phyloP scores from a whole-genome alignment of 75 land plant species.

The Picea sitchensis region DNA sequence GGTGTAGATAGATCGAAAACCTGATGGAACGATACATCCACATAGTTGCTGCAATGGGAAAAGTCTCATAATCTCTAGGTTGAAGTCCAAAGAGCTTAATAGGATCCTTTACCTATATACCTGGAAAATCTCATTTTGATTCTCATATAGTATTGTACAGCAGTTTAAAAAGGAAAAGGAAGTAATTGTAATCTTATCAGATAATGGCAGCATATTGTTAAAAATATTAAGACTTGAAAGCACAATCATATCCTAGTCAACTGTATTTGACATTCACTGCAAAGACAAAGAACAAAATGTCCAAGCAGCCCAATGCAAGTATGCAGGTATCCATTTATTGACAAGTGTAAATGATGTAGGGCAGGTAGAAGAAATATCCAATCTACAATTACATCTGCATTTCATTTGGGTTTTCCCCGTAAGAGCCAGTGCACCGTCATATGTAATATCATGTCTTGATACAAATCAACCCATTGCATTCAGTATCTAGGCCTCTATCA shows the following conservation, averaged over 20 bases:
- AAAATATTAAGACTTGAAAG: not conserved
- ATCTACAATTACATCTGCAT: not conserved
- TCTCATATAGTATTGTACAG: not conserved
- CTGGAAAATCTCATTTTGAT: not conserved
- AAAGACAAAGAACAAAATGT: not conserved
- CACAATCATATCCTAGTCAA: not conserved
- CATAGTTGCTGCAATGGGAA: not conserved
- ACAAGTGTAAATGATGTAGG: not conserved
- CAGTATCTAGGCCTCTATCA: not conserved
- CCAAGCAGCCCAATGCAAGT: too few species aligned
- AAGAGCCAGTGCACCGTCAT: not conserved
- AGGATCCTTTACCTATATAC: not conserved
- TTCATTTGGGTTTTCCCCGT: not conserved
- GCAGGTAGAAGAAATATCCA: not conserved
- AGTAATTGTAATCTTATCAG: not conserved
- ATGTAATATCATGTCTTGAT: not conserved
- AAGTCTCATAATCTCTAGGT: not conserved
- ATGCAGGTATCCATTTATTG: not conserved
- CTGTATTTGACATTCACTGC: not conserved
- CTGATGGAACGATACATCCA: not conserved
- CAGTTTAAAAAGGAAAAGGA: not conserved
- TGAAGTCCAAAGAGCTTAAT: not conserved
- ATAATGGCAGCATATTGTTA: not conserved
- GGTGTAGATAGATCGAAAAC: not conserved
- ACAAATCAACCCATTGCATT: not conserved